Evolutionary conservation across 31 red algal species (phyloP).

Genomic region (Asparagopsis taxiformis): DNA sequence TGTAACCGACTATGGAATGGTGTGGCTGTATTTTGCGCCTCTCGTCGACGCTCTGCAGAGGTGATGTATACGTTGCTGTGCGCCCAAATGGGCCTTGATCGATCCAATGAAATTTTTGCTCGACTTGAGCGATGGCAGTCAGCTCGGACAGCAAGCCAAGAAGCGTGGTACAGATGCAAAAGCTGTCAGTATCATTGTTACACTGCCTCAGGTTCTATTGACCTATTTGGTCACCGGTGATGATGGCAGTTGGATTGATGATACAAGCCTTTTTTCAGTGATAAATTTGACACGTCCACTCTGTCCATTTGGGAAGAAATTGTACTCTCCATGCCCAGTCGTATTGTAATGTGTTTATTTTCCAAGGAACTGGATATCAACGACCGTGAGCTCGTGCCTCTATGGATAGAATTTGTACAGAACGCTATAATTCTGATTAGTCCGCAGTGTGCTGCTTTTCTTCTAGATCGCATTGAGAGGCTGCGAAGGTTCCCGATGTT

Average conservation of each 20-base stretch:
- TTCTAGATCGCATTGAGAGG: constrained; percentile 54
- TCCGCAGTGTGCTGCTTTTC: constrained; percentile 26
- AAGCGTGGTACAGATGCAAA: not conserved
- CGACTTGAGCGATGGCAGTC: constrained; percentile 21
- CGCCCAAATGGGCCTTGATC: constrained; percentile 48
- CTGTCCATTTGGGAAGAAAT: constrained; percentile 63
- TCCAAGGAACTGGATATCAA: constrained; percentile 9
- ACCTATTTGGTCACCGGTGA: constrained; percentile 24
- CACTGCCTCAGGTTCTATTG: constrained; percentile 30
- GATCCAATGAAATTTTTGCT: constrained; percentile 32
- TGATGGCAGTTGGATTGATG: constrained; percentile 18
- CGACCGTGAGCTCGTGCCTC: constrained; percentile 39
- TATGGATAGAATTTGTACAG: constrained; percentile 70
- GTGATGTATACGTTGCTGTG: constrained; percentile 30
- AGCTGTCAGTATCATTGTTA: constrained; percentile 32
- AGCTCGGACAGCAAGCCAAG: not conserved
- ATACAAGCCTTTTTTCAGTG: constrained; percentile 41
- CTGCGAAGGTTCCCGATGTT: constrained; percentile 43
- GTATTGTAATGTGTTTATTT: constrained; percentile 53
- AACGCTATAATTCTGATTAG: constrained; percentile 37
- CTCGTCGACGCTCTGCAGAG: constrained; percentile 42
- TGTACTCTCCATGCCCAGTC: constrained; percentile 52
- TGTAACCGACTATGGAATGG: constrained; percentile 57
- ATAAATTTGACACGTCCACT: constrained; percentile 26
- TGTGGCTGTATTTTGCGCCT: constrained; percentile 49